These are phyloP conservation scores for Ochromonas danica DNA, from an alignment of 108 stramenopile genomes.

Conservation along the genomic window DNA sequence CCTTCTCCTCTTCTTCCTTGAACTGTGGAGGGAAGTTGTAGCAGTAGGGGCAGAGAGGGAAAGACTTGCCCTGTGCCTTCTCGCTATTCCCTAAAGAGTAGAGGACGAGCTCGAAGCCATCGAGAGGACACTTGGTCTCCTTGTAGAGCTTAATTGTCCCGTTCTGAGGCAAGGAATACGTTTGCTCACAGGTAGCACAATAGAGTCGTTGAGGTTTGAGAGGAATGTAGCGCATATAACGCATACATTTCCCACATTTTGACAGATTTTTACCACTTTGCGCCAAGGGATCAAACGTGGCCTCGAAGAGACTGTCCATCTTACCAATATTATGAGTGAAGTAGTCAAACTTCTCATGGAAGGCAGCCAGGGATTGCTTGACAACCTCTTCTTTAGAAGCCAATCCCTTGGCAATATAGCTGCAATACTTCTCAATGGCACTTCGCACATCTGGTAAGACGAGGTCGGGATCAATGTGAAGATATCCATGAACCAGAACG, in stretches of 20 bases:
- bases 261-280: slow-evolving; percentile 38
- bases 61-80: slow-evolving; percentile 35
- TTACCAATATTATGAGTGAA: slow-evolving; percentile 26
- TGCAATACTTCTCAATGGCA: slow-evolving; percentile 51
- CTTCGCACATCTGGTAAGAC: slow-evolving; percentile 82
- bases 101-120: slow-evolving; percentile 36
- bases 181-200: slow-evolving; percentile 34
- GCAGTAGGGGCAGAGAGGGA: slow-evolving; percentile 37
- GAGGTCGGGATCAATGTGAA: slow-evolving; percentile 82
- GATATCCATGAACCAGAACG: slow-evolving; percentile 87
- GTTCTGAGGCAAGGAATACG: slow-evolving; percentile 34
- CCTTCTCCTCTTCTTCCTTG: slow-evolving; percentile 4
- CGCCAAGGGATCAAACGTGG: slow-evolving; percentile 41
- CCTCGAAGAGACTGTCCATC: slow-evolving; percentile 49
- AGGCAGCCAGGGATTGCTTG: slow-evolving; percentile 34
- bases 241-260: slow-evolving; percentile 32
- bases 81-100: slow-evolving; percentile 37
- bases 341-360: slow-evolving; percentile 39
- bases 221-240: slow-evolving; percentile 36
- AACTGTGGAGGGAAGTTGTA: slow-evolving; percentile 28
- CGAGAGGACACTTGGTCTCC: slow-evolving; percentile 31
- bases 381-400: slow-evolving; percentile 45
- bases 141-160: slow-evolving; percentile 40
- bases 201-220: slow-evolving; percentile 29
- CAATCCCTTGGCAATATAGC: slow-evolving; percentile 35